Evolutionary conservation across 352 stramenopile species (phyloP).

Genomic region (Pythium oligandrum): DNA sequence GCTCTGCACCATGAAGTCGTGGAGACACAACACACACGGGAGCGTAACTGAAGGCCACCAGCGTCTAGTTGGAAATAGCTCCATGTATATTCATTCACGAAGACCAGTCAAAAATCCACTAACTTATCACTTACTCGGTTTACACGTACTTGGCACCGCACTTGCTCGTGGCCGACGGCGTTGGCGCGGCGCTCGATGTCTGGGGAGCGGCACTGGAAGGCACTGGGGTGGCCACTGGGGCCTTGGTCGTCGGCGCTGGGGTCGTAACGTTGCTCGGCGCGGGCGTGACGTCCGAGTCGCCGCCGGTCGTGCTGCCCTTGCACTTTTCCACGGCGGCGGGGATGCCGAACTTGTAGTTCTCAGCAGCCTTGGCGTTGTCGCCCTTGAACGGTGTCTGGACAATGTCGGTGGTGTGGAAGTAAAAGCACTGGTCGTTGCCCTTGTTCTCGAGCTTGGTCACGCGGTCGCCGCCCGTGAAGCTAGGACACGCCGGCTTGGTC

Average conservation of each 20-base stretch:
- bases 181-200: slow-evolving; percentile 1
- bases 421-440: slow-evolving; percentile 33
- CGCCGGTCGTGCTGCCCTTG: slow-evolving; percentile 8
- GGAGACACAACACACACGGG: too few relatives aligned
- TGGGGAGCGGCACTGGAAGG: not conserved
- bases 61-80: not conserved
- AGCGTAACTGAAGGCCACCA: too few relatives aligned
- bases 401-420: slow-evolving; percentile 45
- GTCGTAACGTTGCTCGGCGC: slow-evolving; percentile 1
- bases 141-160: not conserved
- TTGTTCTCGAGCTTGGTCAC: slow-evolving; percentile 38
- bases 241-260: not conserved
- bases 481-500: slow-evolving; percentile 24
- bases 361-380: slow-evolving; percentile 30
- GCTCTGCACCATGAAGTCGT: slow-evolving; percentile 44
- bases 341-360: slow-evolving; percentile 40
- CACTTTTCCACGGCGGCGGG: slow-evolving; percentile 30
- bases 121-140: not conserved
- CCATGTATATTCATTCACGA: not conserved
- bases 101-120: not conserved
- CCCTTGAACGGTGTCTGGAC: slow-evolving; percentile 34
- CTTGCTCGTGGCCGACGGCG: not conserved
- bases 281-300: not conserved
- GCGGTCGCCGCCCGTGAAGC: slow-evolving; percentile 37
- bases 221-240: not conserved